Evolutionary conservation across 192 early-diverging fungal genomes (phyloP), one percentile per base, ranked within the genome.

Genomic region (Rhizoclosmatium globosum): DNA sequence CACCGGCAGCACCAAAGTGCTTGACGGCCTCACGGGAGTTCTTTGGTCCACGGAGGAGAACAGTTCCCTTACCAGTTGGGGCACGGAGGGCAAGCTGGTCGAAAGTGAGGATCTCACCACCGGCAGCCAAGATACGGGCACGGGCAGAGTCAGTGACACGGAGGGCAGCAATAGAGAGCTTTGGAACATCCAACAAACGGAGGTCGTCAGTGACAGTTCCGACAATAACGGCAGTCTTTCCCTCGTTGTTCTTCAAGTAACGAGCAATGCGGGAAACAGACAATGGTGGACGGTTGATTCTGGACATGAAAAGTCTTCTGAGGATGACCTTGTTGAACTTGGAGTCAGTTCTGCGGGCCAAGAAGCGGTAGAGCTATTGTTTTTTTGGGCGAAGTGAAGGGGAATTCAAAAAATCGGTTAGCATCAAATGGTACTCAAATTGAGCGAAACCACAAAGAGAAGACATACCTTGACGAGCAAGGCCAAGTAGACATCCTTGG

Each of bases 11-110:
- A 71, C 98, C 98, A 82, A 99, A 99, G 93, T 99, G 98, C 95
- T 97, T 99, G 87, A 96, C 94, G 83, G 97, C 95, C 89, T 99
- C 96, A 83, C 98, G 94, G 79, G 93, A 85, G 88, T 91, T 97
- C 88, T 93, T 94, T 86, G 92, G 88, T 81, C 98, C 98, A 90
- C 97, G 95, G 88, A 99, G 91, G 64, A 99, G 90, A 71, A 99
- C 84, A 79, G 94, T 95, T 89, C 94, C 93, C 86, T 95, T 91
- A 86, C 98, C 98, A 64, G 94, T 95, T 69, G 98, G 98, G 74
- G 98, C 94, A 85, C 98, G 94, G 84, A 97, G 91, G 77, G 98
- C 98, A 79, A 99, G 93, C 92, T 99, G 97, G 87, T 99, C 98
- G 67, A 99, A 91, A 76, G 98, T 99, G 78, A 99, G 90, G 82